phyloP scores from a whole-genome alignment of 1,284 basidiomycete genomes.

The Ustilago cynodontis region DNA sequence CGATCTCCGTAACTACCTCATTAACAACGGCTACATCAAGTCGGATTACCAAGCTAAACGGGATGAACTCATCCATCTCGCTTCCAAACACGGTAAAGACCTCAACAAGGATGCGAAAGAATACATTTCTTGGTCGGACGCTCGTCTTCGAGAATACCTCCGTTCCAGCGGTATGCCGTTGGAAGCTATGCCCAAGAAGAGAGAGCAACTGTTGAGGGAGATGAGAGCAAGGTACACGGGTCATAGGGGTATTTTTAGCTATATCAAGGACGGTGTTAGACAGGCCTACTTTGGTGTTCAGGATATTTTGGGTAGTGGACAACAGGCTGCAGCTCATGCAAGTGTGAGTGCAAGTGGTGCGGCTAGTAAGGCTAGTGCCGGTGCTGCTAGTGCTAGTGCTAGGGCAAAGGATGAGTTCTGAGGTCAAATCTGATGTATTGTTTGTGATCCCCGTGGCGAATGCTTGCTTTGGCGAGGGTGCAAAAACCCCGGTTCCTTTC shows the following conservation, averaged over 20 bases:
- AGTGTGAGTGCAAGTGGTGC: slow-evolving; percentile 51
- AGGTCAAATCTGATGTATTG: not conserved
- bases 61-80: slow-evolving; percentile 60
- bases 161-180: slow-evolving; percentile 54
- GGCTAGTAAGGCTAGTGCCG: slow-evolving; percentile 38
- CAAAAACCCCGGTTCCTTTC: too few relatives aligned
- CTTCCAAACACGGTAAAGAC: slow-evolving; percentile 57
- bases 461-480: too few relatives aligned
- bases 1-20: slow-evolving; percentile 62
- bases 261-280: slow-evolving; percentile 61
- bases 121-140: slow-evolving; percentile 66
- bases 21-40: slow-evolving; percentile 60
- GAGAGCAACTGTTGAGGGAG: slow-evolving; percentile 64
- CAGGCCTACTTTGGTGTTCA: slow-evolving; percentile 60
- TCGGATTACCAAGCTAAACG: slow-evolving; percentile 57
- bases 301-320: slow-evolving; percentile 59
- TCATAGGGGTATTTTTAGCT: slow-evolving; percentile 54
- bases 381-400: slow-evolving; percentile 50
- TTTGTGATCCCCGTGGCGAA: too few relatives aligned
- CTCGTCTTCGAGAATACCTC: slow-evolving; percentile 62
- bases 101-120: slow-evolving; percentile 53
- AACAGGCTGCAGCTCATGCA: slow-evolving; percentile 54
- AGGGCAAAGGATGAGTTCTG: slow-evolving; percentile 53
- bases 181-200: slow-evolving; percentile 57
- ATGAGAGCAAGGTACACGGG: slow-evolving; percentile 65